Base-by-base conservation (phyloP, 345 rosid species). In the Cardamine occulta region DNA sequence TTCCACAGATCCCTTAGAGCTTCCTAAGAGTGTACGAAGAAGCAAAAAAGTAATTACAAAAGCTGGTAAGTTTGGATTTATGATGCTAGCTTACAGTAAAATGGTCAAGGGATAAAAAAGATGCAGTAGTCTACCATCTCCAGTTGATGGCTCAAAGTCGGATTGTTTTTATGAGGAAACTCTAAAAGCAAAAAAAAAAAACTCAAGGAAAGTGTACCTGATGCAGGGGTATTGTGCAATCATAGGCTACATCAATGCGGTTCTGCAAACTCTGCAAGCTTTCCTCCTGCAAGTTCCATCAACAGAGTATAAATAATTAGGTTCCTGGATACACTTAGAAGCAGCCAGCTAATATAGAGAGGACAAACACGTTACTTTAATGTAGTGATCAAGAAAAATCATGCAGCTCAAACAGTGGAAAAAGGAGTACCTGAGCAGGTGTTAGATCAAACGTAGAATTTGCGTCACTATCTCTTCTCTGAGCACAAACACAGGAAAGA, bases 401-500 rank as follows among this genome's bases (percentile, higher is more conserved):
- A 42, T 59, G 15, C 15, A 6, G 56, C 37, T 24, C n/a, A 0
- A 44, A 52, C 4, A 64, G 54, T 37, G 31, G 54, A 56, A 40
- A 66, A 28, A 24, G 5, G 31, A 58, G 56, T 82, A 92, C 99
- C 99, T 95, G 99, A 44, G 86, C 80, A 75, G 93, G 96, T 60
- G 97, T 92, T 79, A 95, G 82, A 88, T 92, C 97, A 89, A 95
- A 95, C 12, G 97, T 90, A 23, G 99, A 93, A 60, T 94, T 87
- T 57, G 88, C 83, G 66, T 95, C 98, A 64, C 84, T 89, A 77
- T 89, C 99, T 84, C 96, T 84, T 83, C 96, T 87, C 82, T 95
- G 99, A 67, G 93, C 99, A 65, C 99, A 95, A 55, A 95, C 99
- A 69, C 99, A 95, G 37, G 99, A 95, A 79, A 95, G 96, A 73